phyloP scores from a whole-genome alignment of 78 protist species.

The Polysphondylium violaceum region DNA sequence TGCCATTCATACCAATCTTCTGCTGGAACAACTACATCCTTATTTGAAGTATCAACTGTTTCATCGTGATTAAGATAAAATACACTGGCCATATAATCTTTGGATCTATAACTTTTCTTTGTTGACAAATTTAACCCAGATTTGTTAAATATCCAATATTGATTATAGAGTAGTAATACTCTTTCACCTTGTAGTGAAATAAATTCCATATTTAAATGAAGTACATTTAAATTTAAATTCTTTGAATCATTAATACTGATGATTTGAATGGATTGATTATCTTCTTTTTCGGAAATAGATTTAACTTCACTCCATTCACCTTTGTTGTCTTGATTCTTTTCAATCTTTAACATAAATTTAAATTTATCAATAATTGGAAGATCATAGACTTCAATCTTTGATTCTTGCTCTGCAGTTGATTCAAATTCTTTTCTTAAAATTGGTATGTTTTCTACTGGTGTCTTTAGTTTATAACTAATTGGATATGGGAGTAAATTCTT shows the following conservation, averaged over 20 bases:
- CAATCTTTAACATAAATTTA: slow-evolving; percentile 12
- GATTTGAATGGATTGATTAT: slow-evolving; percentile 15
- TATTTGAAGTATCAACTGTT: not conserved
- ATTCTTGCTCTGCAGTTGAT: not conserved
- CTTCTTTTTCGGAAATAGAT: not conserved
- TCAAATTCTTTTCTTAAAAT: not conserved
- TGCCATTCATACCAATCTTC: slow-evolving; percentile 61
- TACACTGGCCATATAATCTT: slow-evolving; percentile 29
- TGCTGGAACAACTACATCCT: not conserved
- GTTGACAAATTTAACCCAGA: slow-evolving; percentile 43
- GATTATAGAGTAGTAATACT: slow-evolving; percentile 46
- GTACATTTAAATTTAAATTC: not conserved
- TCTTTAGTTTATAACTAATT: slow-evolving; percentile 16
- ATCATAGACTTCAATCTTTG: slow-evolving; percentile 37
- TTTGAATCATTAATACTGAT: not conserved
- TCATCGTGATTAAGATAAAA: slow-evolving; percentile 13
- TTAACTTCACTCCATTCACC: slow-evolving; percentile 47
- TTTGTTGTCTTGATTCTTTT: not conserved
- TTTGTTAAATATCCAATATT: slow-evolving; percentile 73
- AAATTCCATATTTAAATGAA: slow-evolving; percentile 47
- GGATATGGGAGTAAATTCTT: slow-evolving; percentile 62
- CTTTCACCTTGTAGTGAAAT: slow-evolving; percentile 25
- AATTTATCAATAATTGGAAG: slow-evolving; percentile 36
- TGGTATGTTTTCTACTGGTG: slow-evolving; percentile 13
- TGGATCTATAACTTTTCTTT: slow-evolving; percentile 41